These are phyloP conservation scores for Calonectria pteridis DNA, from an alignment of 2,329 filamentous ascomycete species.

Conservation along the genomic window DNA sequence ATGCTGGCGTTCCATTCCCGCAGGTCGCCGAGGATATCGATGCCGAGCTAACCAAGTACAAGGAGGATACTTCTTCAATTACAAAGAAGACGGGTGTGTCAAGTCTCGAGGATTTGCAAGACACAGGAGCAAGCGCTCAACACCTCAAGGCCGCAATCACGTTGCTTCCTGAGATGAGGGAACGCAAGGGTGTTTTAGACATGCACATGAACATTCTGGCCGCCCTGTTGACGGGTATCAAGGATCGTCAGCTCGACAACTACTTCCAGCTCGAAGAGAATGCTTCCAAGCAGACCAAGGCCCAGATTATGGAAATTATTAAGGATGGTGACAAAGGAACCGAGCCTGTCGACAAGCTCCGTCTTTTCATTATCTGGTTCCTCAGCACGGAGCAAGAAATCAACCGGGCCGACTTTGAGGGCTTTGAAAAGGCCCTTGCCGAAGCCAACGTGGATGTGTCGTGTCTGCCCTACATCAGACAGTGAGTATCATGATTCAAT, in stretches of 20 bases:
- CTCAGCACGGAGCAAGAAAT: constrained; percentile 93
- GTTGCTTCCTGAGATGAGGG: constrained; percentile 88
- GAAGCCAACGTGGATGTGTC: constrained; percentile 81
- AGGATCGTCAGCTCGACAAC: constrained; percentile 93
- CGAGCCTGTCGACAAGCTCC: constrained; percentile 87
- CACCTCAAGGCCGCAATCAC: constrained; percentile 97
- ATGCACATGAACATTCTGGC: constrained; percentile 99
- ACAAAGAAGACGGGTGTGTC: constrained; percentile 95
- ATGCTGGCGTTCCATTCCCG: constrained; percentile 90
- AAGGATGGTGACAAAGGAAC: constrained; percentile 85
- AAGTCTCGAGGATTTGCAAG: constrained; percentile 91
- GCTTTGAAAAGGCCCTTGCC: constrained; percentile 87
- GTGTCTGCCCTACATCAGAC: constrained; percentile 86
- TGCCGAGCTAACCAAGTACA: constrained; percentile 91
- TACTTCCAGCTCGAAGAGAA: constrained; percentile 97
- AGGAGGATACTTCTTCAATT: constrained; percentile 93
- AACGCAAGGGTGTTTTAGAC: constrained; percentile 91
- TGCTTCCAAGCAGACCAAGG: constrained; percentile 90
- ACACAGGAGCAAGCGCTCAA: constrained; percentile 88
- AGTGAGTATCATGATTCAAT: constrained; percentile 65
- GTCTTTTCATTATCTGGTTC: constrained; percentile 97
- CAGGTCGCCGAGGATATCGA: constrained; percentile 98
- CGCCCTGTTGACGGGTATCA: constrained; percentile 81
- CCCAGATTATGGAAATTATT: constrained; percentile 88
- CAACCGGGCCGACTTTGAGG: constrained; percentile 82